Evolutionary conservation across 2,329 filamentous ascomycete species (phyloP).

Genomic region (Cercospora zeae-maydis): DNA sequence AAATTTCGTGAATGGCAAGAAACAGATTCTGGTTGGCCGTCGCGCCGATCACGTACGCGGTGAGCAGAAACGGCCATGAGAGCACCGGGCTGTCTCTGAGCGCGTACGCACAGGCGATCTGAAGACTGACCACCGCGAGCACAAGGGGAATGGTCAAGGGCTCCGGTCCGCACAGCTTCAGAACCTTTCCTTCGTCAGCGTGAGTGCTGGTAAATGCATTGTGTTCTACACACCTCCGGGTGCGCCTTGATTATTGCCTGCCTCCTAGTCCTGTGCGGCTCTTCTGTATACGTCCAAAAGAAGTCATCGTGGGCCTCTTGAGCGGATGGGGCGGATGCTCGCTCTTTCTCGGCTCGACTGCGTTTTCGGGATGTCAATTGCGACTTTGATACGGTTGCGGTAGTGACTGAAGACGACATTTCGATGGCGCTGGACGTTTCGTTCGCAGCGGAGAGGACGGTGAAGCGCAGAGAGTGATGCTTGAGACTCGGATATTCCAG

Average conservation of each 20-base stretch:
- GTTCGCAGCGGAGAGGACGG: not conserved
- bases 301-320: conserved; percentile 56
- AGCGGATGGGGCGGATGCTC: conserved; percentile 10
- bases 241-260: conserved; percentile 97
- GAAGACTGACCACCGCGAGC: conserved; percentile 73
- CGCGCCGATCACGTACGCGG: conserved; percentile 86
- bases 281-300: conserved; percentile 99
- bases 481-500: not conserved
- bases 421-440: not conserved
- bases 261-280: conserved; percentile 86
- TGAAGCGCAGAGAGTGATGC: not conserved
- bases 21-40: conserved; percentile 98
- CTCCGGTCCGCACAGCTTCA: conserved; percentile 94
- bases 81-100: conserved; percentile 75
- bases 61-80: conserved; percentile 78
- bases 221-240: conserved; percentile 57
- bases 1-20: conserved; percentile 97
- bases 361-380: conserved; percentile 6
- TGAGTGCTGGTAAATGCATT: conserved; percentile 45
- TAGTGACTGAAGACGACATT: conserved; percentile 26
- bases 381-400: conserved; percentile 22
- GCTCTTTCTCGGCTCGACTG: conserved; percentile 18
- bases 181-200: conserved; percentile 59
- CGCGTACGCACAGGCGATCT: conserved; percentile 71
- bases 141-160: conserved; percentile 95